phyloP scores from a whole-genome alignment of 306 rosid species.

The Prunus kanzakura region DNA sequence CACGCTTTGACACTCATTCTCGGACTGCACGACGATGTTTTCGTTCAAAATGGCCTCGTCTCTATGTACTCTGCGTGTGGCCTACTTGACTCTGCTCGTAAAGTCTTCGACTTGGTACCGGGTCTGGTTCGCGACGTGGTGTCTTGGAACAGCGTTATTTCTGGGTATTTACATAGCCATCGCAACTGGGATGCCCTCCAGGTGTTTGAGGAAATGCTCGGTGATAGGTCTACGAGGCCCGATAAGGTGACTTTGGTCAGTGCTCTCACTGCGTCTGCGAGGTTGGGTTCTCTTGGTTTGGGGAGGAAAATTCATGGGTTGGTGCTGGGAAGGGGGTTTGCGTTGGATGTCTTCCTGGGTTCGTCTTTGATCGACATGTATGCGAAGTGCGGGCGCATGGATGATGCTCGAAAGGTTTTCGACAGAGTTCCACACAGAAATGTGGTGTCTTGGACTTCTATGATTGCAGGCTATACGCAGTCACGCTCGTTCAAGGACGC shows the following conservation, averaged over 20 bases:
- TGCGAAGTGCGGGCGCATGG: slow-evolving; percentile 11
- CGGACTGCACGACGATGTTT: slow-evolving; percentile 5
- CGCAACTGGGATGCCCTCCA: slow-evolving; percentile 14
- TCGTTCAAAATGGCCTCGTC: slow-evolving; percentile 17
- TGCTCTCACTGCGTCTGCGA: slow-evolving; percentile 16
- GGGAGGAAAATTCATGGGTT: slow-evolving; percentile 23
- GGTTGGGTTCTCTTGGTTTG: slow-evolving; percentile 8
- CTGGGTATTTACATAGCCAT: not conserved
- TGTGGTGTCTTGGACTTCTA: slow-evolving; percentile 28
- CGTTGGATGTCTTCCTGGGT: slow-evolving; percentile 4
- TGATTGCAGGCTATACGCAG: slow-evolving; percentile 12
- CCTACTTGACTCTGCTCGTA: slow-evolving; percentile 3
- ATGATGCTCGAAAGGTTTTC: slow-evolving; percentile 5
- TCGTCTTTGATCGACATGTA: slow-evolving; percentile 24
- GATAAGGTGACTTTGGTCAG: slow-evolving; percentile 17
- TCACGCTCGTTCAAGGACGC: slow-evolving; percentile 8
- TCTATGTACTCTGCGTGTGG: slow-evolving; percentile 16
- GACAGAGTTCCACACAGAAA: slow-evolving; percentile 16
- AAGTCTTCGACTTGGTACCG: slow-evolving; percentile 13
- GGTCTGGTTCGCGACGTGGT: slow-evolving; percentile 5
- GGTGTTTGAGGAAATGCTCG: slow-evolving; percentile 17
- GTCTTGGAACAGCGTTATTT: slow-evolving; percentile 13
- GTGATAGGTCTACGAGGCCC: not conserved
- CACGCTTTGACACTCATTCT: slow-evolving; percentile 8
- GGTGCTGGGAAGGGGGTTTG: not conserved